A percentile compares a stretch with the other conserved stretches of the same genome.
Evolutionary conservation across 2,329 filamentous ascomycete species (phyloP).

Genomic region (Canariomyces notabilis): DNA sequence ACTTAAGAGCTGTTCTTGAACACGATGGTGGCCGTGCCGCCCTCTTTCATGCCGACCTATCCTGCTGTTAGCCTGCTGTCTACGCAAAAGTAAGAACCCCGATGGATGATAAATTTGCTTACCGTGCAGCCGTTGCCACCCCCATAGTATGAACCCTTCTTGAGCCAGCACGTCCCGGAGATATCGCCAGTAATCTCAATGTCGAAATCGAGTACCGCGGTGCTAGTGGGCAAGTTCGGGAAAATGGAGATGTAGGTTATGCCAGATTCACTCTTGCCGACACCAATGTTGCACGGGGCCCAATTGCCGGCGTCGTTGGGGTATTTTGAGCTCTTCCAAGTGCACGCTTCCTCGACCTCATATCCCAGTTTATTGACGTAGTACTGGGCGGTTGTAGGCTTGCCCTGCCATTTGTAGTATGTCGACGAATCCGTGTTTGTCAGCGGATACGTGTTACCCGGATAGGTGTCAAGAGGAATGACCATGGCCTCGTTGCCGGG

Average conservation of each 20-base stretch:
- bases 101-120: too few relatives aligned
- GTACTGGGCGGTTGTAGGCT: constrained; percentile 84
- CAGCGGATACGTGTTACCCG: constrained; percentile 57
- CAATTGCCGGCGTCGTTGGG: constrained; percentile 68
- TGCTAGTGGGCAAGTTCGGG: constrained; percentile 73
- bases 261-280: constrained; percentile 61
- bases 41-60: constrained; percentile 40
- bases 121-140: constrained; percentile 74
- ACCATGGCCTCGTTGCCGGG: constrained; percentile 88
- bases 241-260: constrained; percentile 78
- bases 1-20: constrained; percentile 28
- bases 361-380: constrained; percentile 86
- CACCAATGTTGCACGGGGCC: constrained; percentile 80
- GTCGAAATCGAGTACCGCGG: constrained; percentile 67
- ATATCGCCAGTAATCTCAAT: constrained; percentile 69
- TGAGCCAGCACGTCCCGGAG: constrained; percentile 56
- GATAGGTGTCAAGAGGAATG: constrained; percentile 61
- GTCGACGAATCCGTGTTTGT: constrained; percentile 67
- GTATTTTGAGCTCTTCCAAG: constrained; percentile 57
- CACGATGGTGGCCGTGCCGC: constrained; percentile 41
- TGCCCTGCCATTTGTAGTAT: constrained; percentile 75
- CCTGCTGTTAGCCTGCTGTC: constrained; percentile 19
- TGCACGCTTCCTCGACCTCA: constrained; percentile 61
- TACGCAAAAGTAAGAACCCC: not conserved
- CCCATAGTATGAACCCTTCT: constrained; percentile 57